Evolutionary conservation across 345 rosid genomes (phyloP), one percentile per base, ranked within the genome.

Genomic region (Erysimum cheiranthoides): DNA sequence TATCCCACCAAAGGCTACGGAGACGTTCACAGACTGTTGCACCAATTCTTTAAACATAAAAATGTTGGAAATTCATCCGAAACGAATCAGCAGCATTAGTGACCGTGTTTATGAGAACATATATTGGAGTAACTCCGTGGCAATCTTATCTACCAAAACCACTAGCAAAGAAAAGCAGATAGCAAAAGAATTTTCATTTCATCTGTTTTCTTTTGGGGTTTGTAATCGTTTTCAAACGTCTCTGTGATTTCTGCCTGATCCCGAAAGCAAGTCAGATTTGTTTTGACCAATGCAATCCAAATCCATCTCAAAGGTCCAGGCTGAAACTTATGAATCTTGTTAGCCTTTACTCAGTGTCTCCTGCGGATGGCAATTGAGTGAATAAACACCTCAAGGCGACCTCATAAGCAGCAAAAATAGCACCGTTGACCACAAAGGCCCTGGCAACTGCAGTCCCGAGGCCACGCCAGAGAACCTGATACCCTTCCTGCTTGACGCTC

Each of bases 341-440:
- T 39, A 28, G 73, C 12, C 32, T 46, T 57, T 34, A 36, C 68
- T 75, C 56, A 45, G 21, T 46, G 4, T 75, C 51, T 47, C 14
- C 11, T 45, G 40, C 5, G 17, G 88, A 69, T 67, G 79, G 84
- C 73, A 78, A 76, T 80, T 67, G 52, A 70, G 68, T 75, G 84
- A 90, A 86, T 36, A 92, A 82, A 79, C 92, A 90, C 84, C 98
- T 82, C 80, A 94, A 82, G 13, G 98, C 85, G 17, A 86, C 82
- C 81, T 92, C 98, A 31, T 92, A 92, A 12, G 97, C 97, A 63
- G 91, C 71, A 81, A 94, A 95, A 11, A 95, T 60, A 31, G 97
- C 93, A 3, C 93, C 97, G 64, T 95, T 92, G 70, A 95, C 99
- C 5, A 92, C 86, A 81, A 95, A 95, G 63, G 99, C 99, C 82